phyloP scores from a whole-genome alignment of 106 monocot species.

The Vanilla planifolia region DNA sequence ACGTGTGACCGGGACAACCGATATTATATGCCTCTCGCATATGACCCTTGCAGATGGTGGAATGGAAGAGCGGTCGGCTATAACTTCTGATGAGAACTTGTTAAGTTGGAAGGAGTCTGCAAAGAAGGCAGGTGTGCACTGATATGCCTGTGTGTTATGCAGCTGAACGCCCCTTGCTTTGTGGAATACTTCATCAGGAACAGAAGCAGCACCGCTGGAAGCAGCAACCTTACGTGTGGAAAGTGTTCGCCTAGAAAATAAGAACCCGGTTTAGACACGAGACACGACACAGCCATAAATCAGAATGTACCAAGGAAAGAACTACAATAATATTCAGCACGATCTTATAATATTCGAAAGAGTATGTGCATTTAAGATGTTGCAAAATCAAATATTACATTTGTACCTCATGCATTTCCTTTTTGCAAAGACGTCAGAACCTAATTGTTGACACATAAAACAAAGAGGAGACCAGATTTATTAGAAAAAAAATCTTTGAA shows the following conservation, averaged over 20 bases:
- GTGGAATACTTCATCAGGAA: conserved; percentile 92
- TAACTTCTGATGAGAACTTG: conserved; percentile 85
- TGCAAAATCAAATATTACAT: no score
- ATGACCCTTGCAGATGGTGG: conserved; percentile 72
- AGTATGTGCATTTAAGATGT: no score
- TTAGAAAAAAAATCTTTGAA: no score
- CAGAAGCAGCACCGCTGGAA: conserved; percentile 81
- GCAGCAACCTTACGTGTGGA: conserved; percentile 71
- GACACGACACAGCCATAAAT: no score
- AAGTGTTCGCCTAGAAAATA: conserved; percentile 58
- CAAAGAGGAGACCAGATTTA: no score
- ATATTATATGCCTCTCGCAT: conserved; percentile 79
- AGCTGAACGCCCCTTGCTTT: conserved; percentile 73
- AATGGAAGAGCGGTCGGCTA: conserved; percentile 48
- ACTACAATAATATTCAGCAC: no score
- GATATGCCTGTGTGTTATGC: conserved; percentile 93
- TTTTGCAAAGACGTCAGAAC: no score
- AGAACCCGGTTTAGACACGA: not conserved
- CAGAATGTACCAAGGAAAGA: no score
- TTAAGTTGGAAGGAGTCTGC: conserved; percentile 84
- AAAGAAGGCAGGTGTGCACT: conserved; percentile 89
- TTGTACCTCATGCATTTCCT: no score
- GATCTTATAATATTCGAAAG: no score
- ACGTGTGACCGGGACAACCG: conserved; percentile 86
- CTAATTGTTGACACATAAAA: no score